Evolutionary conservation across 192 early-diverging fungal genomes (phyloP).

Genomic region (Coemansia javaensis): DNA sequence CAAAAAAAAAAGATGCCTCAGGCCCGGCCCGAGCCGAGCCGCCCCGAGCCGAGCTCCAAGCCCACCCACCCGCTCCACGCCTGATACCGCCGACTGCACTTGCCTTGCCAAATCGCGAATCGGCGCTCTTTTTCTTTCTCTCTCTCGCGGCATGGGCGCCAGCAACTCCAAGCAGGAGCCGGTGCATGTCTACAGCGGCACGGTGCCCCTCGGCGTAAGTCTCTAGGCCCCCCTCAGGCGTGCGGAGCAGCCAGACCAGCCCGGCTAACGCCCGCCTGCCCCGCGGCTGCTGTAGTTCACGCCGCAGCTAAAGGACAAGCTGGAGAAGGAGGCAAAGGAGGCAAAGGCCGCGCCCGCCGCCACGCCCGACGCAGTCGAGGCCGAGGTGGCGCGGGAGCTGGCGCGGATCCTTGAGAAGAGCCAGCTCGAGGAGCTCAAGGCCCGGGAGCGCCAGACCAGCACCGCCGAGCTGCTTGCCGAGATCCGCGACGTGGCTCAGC

Average conservation of each 20-base stretch:
- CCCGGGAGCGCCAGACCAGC: conserved; percentile 39
- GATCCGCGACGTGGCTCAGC: conserved; percentile 42
- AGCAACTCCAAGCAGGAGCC: conserved; percentile 44
- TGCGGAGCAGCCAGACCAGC: too few relatives aligned
- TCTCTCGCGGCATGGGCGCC: conserved; percentile 49
- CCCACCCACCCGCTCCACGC: too few relatives aligned
- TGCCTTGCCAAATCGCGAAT: too few relatives aligned
- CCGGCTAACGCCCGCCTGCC: too few relatives aligned
- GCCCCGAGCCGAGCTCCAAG: too few relatives aligned
- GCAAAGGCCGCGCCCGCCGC: not conserved
- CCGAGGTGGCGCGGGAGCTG: conserved; percentile 40
- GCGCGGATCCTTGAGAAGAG: conserved; percentile 43
- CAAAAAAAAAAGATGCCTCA: too few relatives aligned
- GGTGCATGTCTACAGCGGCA: conserved; percentile 38
- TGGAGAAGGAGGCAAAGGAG: conserved; percentile 18
- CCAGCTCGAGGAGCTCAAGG: conserved; percentile 34
- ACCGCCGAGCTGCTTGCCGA: conserved; percentile 38
- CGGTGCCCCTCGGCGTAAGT: conserved; percentile 47
- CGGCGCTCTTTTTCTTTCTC: too few relatives aligned
- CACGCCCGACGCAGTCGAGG: conserved; percentile 27
- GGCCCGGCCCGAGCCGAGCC: too few relatives aligned
- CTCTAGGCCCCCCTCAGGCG: too few relatives aligned
- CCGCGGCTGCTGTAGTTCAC: conserved; percentile 23
- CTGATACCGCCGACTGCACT: too few relatives aligned
- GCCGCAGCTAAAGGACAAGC: conserved; percentile 29